Percentiles rank a stretch among this genome's conserved stretches.
phyloP scores from a whole-genome alignment of 108 stramenopile species.

The Cyclotella atomus region DNA sequence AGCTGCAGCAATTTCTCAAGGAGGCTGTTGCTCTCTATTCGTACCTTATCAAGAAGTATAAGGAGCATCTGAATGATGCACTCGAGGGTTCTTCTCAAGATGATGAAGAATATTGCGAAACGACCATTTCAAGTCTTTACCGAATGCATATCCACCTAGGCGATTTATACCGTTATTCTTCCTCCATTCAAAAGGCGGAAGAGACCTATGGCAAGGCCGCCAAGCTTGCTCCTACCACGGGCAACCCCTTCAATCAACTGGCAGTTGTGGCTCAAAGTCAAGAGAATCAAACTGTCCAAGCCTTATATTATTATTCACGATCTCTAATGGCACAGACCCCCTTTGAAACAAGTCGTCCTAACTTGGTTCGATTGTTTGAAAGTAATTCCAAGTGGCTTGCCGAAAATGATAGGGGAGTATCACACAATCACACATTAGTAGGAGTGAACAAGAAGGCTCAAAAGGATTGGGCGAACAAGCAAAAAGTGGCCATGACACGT shows the following conservation, averaged over 20 bases:
- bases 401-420: constrained; percentile 43
- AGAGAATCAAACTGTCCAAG: constrained; percentile 40
- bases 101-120: constrained; percentile 33
- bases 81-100: constrained; percentile 17
- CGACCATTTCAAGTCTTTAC: constrained; percentile 55
- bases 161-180: constrained; percentile 75
- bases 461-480: constrained; percentile 40
- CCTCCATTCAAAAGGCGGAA: constrained; percentile 58
- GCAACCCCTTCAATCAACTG: constrained; percentile 86
- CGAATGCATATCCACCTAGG: constrained; percentile 70
- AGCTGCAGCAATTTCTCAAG: constrained; percentile 54
- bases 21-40: constrained; percentile 75
- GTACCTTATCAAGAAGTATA: constrained; percentile 64
- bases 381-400: constrained; percentile 61
- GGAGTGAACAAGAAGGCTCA: constrained; percentile 31
- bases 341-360: constrained; percentile 67
- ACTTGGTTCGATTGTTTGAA: constrained; percentile 66
- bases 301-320: constrained; percentile 82
- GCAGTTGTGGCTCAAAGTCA: constrained; percentile 77
- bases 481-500: constrained; percentile 54
- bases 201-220: constrained; percentile 58
- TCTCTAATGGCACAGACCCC: constrained; percentile 61
- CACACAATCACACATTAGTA: constrained; percentile 6
- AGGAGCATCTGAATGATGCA: constrained; percentile 38
- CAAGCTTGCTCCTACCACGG: constrained; percentile 67